Evolutionary conservation across 768 basidiomycete species (phyloP), one percentile per base, ranked within the genome.

Genomic region (Mycena polygramma): DNA sequence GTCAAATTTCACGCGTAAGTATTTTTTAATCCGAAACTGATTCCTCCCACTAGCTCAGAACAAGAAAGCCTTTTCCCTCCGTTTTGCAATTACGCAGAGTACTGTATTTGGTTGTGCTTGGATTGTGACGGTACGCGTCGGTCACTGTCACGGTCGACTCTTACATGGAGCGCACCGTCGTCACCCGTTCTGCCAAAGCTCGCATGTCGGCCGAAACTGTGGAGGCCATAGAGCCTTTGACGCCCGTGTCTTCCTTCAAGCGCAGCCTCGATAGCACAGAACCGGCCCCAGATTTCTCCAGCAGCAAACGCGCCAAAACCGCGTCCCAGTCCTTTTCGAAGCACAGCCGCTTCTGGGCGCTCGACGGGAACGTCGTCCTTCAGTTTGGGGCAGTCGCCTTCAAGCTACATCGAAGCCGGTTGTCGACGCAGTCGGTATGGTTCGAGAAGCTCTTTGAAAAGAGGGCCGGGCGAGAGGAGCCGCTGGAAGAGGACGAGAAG

Each of bases 291-390:
- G 30, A 30, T 30, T 30, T 6, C 30, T 30, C 30, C 30, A 15
- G 24, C 39, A 69, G n/a, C 57, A 75, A 46, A 63, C 73, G 58
- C 55, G 51, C 62, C 0, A 62, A 74, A 30, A 69, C 51, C 46
- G 26, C 68, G 6, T 74, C 53, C n/a, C 59, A 48, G 17, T 13
- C 41, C 59, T 63, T 30, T 26, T 22, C 11, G 43, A 19, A 17
- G 46, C 17, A 9, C 69, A 51, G 69, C 10, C 68, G 53, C 0
- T 75, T 78, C 55, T 79, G 76, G 76, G 57, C 65, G 9, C 58
- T 70, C 1, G 79, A 79, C 57, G 77, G 78, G n/a, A 78, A 75
- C 43, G 59, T 77, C 19, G 66, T 77, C 22, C 26, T 79, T 5
- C 75, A 76, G 52, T 75, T 79, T 43, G 76, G 62, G 0, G 19